Conservation (phyloP, 2,329 filamentous ascomycete genomes). For the Zasmidium angulare region DNA sequence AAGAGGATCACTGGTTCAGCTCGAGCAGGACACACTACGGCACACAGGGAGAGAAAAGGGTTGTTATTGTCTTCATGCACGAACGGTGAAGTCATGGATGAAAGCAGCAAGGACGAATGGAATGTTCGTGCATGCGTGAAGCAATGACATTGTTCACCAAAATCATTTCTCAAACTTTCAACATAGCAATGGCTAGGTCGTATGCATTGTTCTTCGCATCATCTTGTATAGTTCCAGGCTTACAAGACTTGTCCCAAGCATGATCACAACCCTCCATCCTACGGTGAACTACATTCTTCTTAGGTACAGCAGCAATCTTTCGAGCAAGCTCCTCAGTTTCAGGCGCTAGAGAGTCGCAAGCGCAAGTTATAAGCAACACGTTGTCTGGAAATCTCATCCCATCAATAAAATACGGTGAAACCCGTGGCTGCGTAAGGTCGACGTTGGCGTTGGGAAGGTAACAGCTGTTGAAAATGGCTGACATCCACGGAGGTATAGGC, state of each 20-base stretch:
- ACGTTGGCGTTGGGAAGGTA: background rate
- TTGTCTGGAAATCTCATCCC: background rate
- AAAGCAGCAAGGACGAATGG: too few species aligned
- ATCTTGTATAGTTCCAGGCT: background rate
- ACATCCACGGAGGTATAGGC: background rate
- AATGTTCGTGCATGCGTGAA: too few species aligned
- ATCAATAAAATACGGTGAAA: background rate
- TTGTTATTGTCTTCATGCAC: too few species aligned
- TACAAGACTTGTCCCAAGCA: background rate
- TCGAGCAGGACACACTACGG: too few species aligned
- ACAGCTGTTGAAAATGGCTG: background rate
- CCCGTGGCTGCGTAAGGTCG: background rate
- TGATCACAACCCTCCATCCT: background rate
- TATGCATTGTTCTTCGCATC: background rate
- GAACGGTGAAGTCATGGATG: too few species aligned
- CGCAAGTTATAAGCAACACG: background rate
- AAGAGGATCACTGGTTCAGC: too few species aligned
- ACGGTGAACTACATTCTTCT: background rate
- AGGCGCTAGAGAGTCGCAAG: background rate
- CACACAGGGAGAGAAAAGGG: too few species aligned
- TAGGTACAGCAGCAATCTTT: background rate
- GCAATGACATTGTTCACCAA: too few species aligned
- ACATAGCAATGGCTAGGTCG: background rate
- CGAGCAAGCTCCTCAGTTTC: background rate
- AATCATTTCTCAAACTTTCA: too few species aligned